A percentile compares a stretch with the other conserved stretches of the same genome.
Evolutionary conservation across 2,329 filamentous ascomycete genomes (phyloP).

Genomic region (Penicillium sp.): DNA sequence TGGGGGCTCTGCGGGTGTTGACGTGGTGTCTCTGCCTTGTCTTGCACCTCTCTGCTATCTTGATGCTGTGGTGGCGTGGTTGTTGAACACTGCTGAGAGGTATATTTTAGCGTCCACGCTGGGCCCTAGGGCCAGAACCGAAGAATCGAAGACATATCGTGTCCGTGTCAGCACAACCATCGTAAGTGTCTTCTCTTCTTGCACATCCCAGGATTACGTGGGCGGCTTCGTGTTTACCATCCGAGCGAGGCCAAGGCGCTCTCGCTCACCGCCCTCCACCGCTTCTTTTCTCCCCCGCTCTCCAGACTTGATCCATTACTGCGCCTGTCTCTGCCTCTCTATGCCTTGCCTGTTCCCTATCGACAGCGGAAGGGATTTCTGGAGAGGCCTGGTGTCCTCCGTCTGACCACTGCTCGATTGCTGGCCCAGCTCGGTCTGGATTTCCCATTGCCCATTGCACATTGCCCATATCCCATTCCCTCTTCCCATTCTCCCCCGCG

Average conservation of each 20-base stretch:
- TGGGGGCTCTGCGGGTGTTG: slow-evolving; percentile 15
- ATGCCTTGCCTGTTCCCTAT: neutral
- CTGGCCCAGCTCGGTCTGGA: neutral
- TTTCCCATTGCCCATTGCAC: neutral
- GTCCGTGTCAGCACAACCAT: too few relatives aligned
- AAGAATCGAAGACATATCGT: too few relatives aligned
- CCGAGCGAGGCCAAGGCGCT: slow-evolving; percentile 7
- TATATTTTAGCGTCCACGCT: too few relatives aligned
- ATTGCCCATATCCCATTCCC: neutral
- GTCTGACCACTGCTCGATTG: slow-evolving; percentile 5
- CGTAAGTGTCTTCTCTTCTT: too few relatives aligned
- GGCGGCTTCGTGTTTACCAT: too few relatives aligned
- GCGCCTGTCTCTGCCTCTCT: neutral
- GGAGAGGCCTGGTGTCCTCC: neutral
- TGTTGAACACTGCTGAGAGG: too few relatives aligned
- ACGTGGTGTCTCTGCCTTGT: neutral
- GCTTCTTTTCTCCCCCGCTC: slow-evolving; percentile 19
- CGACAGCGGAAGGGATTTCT: neutral
- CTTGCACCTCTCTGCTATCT: too few relatives aligned
- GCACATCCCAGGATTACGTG: too few relatives aligned
- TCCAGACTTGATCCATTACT: slow-evolving; percentile 8
- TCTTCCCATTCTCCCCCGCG: slow-evolving; percentile 2
- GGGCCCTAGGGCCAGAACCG: too few relatives aligned
- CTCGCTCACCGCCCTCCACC: slow-evolving; percentile 19
- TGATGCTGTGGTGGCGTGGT: too few relatives aligned